phyloP scores from a whole-genome alignment of 208 protist species.

The Leishmania tropica region DNA sequence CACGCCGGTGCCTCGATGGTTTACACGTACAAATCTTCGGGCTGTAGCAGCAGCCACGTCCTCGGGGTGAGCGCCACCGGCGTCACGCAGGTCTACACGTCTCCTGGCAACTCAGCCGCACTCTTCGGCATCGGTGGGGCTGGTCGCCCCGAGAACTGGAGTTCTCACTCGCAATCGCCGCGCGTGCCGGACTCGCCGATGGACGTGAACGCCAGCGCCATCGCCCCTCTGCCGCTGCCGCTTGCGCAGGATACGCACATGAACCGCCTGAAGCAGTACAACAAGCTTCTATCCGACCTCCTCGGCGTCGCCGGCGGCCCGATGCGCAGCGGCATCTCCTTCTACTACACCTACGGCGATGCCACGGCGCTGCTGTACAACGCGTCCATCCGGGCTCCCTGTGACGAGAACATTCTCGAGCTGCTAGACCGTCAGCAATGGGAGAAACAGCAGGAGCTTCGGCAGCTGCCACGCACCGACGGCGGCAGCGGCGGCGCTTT shows the following conservation, averaged over 20 bases:
- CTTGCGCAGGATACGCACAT: conserved; percentile 22
- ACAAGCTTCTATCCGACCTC: conserved; percentile 37
- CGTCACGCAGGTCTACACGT: background rate
- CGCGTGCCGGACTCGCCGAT: conserved; percentile 18
- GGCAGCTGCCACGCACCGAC: background rate
- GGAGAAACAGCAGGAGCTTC: conserved; percentile 3
- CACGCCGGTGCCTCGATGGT: too few relatives aligned
- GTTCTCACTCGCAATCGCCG: conserved; percentile 1
- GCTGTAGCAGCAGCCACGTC: background rate
- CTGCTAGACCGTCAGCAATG: conserved; percentile 28
- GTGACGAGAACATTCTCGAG: conserved; percentile 48
- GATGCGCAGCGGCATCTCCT: conserved; percentile 46
- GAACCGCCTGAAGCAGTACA: conserved; percentile 39
- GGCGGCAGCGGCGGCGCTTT: background rate
- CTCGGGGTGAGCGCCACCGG: background rate
- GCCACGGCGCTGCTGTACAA: conserved; percentile 59
- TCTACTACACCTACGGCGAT: conserved; percentile 69
- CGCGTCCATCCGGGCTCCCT: conserved; percentile 41
- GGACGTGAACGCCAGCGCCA: background rate
- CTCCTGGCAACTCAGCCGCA: background rate
- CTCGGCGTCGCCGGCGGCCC: conserved; percentile 41
- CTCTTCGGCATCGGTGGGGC: background rate
- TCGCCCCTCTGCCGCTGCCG: background rate
- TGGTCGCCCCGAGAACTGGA: background rate
- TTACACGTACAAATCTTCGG: background rate